These are phyloP conservation scores for Fragilaria crotonensis DNA, from an alignment of 108 stramenopile species.

Conservation along the genomic window DNA sequence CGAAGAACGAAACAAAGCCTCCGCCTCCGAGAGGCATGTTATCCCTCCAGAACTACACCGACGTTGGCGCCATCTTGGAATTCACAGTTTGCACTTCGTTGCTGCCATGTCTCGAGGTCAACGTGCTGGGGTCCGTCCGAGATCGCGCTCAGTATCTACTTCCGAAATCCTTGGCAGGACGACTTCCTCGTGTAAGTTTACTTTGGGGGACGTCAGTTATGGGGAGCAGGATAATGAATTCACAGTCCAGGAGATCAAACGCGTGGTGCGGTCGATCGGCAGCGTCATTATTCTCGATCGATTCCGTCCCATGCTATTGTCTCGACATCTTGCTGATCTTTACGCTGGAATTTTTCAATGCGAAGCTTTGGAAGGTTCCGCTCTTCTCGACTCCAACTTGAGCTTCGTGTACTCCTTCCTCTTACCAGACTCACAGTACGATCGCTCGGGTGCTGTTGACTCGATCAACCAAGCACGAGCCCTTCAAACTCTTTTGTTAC, in stretches of 20 bases:
- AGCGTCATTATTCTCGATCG: slow-evolving; percentile 71
- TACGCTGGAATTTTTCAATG: slow-evolving; percentile 54
- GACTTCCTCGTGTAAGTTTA: slow-evolving; percentile 39
- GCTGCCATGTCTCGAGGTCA: slow-evolving; percentile 42
- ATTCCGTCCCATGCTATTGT: slow-evolving; percentile 82
- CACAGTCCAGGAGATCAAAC: background rate
- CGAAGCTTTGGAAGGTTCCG: slow-evolving; percentile 15
- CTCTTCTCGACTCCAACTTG: background rate
- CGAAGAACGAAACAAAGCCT: slow-evolving; percentile 37
- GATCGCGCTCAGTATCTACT: slow-evolving; percentile 29
- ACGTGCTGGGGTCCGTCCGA: slow-evolving; percentile 20
- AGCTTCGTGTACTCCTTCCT: background rate
- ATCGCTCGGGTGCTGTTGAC: no score
- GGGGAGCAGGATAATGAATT: background rate
- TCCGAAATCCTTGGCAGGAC: slow-evolving; percentile 70
- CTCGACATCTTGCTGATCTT: slow-evolving; percentile 72
- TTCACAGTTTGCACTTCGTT: slow-evolving; percentile 50
- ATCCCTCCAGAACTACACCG: slow-evolving; percentile 77
- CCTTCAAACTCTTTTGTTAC: slow-evolving; percentile 36
- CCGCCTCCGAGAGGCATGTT: slow-evolving; percentile 66
- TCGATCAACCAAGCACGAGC: slow-evolving; percentile 18
- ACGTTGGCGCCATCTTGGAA: slow-evolving; percentile 71
- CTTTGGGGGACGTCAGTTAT: slow-evolving; percentile 37
- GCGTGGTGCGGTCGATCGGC: slow-evolving; percentile 5
- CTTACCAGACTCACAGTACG: no score